Percentiles rank a stretch among this genome's conserved stretches.
Conservation (phyloP, 176 grass and related monocot genomes). For the Triticum timopheevii region DNA sequence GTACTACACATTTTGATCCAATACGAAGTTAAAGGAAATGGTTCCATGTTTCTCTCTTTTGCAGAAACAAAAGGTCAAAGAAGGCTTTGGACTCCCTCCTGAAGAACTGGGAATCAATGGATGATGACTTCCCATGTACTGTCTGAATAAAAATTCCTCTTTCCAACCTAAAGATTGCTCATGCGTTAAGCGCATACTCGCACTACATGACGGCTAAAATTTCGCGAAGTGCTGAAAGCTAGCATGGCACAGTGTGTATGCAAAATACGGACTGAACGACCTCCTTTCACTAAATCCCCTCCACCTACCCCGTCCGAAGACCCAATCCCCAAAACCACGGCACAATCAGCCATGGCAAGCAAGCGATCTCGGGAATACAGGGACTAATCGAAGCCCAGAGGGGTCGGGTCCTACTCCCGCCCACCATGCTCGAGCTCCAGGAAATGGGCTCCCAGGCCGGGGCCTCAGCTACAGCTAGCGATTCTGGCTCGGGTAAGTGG, state of each 20-base stretch:
- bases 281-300: neutral
- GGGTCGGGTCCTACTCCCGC: neutral
- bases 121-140: conserved; percentile 1
- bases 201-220: neutral
- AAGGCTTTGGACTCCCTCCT: neutral
- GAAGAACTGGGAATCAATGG: conserved; percentile 1
- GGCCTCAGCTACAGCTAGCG: conserved; percentile 35
- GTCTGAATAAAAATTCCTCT: conserved; percentile 1
- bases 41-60: neutral
- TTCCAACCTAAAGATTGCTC: neutral
- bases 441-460: conserved; percentile 28
- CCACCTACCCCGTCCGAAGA: neutral
- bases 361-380: neutral
- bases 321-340: conserved; percentile 4
- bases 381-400: neutral
- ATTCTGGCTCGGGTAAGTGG: conserved; percentile 41
- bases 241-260: neutral
- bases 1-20: neutral
- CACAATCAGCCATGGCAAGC: conserved; percentile 12
- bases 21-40: neutral
- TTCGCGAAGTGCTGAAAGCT: neutral
- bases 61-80: neutral
- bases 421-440: neutral
- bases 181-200: neutral
- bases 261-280: neutral